Base-by-base conservation (phyloP, 176 grass and related monocot species). In the Aegilops tauschii region DNA sequence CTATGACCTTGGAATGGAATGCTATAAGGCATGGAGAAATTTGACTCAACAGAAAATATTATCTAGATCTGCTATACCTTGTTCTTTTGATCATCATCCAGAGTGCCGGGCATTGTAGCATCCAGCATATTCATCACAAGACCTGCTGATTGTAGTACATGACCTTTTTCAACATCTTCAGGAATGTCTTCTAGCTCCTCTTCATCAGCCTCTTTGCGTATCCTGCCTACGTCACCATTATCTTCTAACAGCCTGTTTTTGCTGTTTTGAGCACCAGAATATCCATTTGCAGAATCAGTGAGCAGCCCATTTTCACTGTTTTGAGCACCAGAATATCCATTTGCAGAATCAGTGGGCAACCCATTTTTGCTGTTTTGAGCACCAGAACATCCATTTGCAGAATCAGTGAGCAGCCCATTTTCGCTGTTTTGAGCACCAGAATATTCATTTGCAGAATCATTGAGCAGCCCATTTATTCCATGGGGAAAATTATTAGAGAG, bases 71-170 rank as follows among this genome's bases (percentile, higher is more conserved):
- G 1, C 16, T 35, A 6, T 82, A 98, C 96, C 96, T 94, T 91
- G 30, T 89, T 94, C 85, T 98, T 98, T 79, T 91, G 83, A 84
- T 92, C 92, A 82, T 95, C 92, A 80, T 95, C 73, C 30, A 98
- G 81, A 73, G 84, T 89, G 72, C 92, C 92, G n/a, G 96, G 93
- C 86, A 94, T 92, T 25, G 93, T 95, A 94, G 91, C 86, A 92
- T 98, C 96, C 59, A 98, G 74, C 96, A 95, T 95, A 89, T 92
- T 95, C 90, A 98, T 92, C 62, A 94, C 90, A 16, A 95, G 78
- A 86, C 50, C 84, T 75, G 96, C 93, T 37, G 93, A 91, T 94
- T 95, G 90, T 83, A 92, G 75, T 70, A 90, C 90, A 29, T 91
- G 86, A 79, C 93, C 94, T 66, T 86, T 83, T 54, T 98, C 96